Evolutionary conservation across 2,329 filamentous ascomycete genomes (phyloP).

Genomic region (Xylariaceae sp.): DNA sequence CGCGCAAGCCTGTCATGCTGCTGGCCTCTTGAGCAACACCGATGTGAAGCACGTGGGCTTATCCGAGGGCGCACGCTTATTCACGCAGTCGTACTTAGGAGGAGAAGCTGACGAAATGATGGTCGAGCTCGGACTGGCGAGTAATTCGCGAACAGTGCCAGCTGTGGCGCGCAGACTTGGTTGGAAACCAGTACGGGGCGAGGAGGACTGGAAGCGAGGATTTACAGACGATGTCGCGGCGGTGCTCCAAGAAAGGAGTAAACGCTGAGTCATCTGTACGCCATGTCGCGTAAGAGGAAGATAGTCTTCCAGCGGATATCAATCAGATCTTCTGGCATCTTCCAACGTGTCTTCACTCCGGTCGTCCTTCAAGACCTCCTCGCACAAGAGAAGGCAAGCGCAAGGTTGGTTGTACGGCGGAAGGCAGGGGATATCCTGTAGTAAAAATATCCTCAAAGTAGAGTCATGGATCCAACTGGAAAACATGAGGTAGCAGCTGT

Average conservation of each 20-base stretch:
- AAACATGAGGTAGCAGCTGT: too few species aligned
- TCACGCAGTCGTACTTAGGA: constrained; percentile 19
- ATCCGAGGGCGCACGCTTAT: constrained; percentile 19
- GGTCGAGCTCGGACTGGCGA: constrained; percentile 33
- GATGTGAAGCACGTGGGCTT: constrained; percentile 27
- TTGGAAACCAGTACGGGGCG: constrained; percentile 31
- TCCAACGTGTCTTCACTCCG: too few species aligned
- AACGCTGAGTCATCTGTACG: too few species aligned
- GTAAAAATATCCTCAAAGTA: too few species aligned
- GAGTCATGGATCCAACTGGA: too few species aligned
- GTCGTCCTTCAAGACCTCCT: too few species aligned
- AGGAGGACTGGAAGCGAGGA: constrained; percentile 18
- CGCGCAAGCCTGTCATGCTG: constrained; percentile 29
- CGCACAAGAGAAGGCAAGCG: too few species aligned
- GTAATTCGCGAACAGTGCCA: constrained; percentile 24
- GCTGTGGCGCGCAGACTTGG: constrained; percentile 26
- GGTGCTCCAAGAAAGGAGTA: constrained; percentile 9
- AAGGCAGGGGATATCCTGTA: too few species aligned
- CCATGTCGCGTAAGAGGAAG: too few species aligned
- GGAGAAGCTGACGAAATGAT: constrained; percentile 17
- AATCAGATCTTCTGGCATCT: too few species aligned
- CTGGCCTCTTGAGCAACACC: constrained; percentile 29
- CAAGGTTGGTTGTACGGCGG: too few species aligned
- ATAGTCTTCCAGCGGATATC: too few species aligned
- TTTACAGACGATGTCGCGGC: constrained; percentile 17